Conservation (phyloP, 1,139 yeast species). For the Saccharomyces hybrid region DNA sequence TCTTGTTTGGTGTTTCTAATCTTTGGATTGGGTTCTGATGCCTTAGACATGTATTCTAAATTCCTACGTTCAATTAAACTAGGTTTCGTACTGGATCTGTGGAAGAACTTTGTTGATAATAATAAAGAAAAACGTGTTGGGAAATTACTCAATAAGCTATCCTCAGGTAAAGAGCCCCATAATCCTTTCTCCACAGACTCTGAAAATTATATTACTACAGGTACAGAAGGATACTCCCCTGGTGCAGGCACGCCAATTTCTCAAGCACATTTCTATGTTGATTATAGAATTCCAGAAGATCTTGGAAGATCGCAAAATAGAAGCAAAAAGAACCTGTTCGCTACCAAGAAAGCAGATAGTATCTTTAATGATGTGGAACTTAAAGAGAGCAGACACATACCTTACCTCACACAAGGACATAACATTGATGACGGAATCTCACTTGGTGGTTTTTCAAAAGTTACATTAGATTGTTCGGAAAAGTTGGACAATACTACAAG, state of each 20-base stretch:
- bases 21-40: conserved; percentile 76
- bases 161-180: neutral
- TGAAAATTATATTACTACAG: neutral
- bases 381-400: conserved; percentile 7
- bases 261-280: conserved; percentile 12
- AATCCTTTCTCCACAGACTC: neutral
- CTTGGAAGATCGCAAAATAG: conserved; percentile 1
- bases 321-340: neutral
- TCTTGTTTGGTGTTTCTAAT: conserved; percentile 58
- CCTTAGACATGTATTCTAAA: conserved; percentile 48
- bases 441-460: conserved; percentile 10
- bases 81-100: conserved; percentile 29
- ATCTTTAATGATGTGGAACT: conserved; percentile 4
- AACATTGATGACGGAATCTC: conserved; percentile 10
- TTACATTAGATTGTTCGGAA: neutral
- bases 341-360: neutral
- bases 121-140: conserved; percentile 16
- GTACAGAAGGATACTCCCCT: neutral
- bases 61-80: conserved; percentile 32
- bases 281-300: conserved; percentile 12
- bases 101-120: conserved; percentile 11
- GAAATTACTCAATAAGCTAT: conserved; percentile 14
- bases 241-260: conserved; percentile 10
- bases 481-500: neutral
- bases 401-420: conserved; percentile 10